Conservation (phyloP, 1,284 basidiomycete genomes). For the Apiotrichum akiyoshidainum region DNA sequence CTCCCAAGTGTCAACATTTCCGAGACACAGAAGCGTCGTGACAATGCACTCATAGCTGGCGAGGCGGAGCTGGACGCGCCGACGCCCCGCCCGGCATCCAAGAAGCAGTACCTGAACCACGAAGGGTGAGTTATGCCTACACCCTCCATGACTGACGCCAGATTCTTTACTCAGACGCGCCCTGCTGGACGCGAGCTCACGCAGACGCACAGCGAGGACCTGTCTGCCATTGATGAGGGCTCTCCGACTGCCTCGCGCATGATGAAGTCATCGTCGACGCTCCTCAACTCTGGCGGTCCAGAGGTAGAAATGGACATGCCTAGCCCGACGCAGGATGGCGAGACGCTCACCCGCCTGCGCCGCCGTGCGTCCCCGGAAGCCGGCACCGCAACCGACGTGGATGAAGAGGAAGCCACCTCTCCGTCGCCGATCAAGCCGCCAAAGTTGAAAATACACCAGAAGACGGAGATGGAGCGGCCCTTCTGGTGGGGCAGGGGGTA, state of each 20-base stretch:
- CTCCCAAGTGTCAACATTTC: conserved; percentile 37
- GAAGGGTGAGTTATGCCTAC: conserved; percentile 34
- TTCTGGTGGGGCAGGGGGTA: conserved; percentile 73
- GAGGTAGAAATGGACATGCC: not conserved
- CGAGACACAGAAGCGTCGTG: conserved; percentile 39
- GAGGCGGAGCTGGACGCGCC: conserved; percentile 30
- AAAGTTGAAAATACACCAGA: conserved; percentile 73
- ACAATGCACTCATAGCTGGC: conserved; percentile 41
- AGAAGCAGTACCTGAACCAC: conserved; percentile 39
- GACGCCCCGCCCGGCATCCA: conserved; percentile 12
- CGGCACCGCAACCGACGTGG: not conserved
- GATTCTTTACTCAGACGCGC: conserved; percentile 46
- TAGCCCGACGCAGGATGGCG: conserved; percentile 13
- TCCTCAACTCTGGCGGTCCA: not conserved
- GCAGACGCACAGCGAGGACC: not conserved
- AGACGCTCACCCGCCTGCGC: conserved; percentile 20
- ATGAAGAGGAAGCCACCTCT: not conserved
- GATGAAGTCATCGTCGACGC: not conserved
- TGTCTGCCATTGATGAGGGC: not conserved
- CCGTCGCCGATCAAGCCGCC: conserved; percentile 63
- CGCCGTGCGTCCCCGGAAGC: conserved; percentile 14
- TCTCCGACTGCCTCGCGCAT: not conserved
- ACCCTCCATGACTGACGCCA: conserved; percentile 8
- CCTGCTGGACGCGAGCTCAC: conserved; percentile 19
- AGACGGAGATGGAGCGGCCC: conserved; percentile 70